Percentiles rank a stretch among this genome's conserved stretches.
Conservation (phyloP, 2,329 filamentous ascomycete species). For the Claviceps sp. region DNA sequence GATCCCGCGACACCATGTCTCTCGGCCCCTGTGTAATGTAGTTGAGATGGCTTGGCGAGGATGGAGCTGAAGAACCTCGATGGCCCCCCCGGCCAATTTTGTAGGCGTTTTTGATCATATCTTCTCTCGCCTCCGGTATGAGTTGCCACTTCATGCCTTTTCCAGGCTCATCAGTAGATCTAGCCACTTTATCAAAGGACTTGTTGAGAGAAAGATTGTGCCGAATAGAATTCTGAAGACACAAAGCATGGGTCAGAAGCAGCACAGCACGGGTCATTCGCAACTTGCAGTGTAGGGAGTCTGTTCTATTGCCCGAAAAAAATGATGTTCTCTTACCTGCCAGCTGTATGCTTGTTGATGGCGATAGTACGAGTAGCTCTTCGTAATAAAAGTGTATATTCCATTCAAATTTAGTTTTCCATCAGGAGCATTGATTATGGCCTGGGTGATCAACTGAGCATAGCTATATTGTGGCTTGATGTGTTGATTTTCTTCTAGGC, state of each 20-base stretch:
- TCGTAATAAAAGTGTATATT: slow-evolving; percentile 89
- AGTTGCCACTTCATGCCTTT: slow-evolving; percentile 99
- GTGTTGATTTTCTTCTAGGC: slow-evolving; percentile 71
- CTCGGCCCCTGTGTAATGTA: slow-evolving; percentile 46
- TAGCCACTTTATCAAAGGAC: slow-evolving; percentile 82
- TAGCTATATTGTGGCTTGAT: slow-evolving; percentile 96
- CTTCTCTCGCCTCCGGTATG: slow-evolving; percentile 67
- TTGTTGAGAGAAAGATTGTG: slow-evolving; percentile 95
- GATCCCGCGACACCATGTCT: slow-evolving; percentile 39
- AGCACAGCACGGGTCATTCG: too few species aligned
- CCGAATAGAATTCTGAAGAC: slow-evolving; percentile 71
- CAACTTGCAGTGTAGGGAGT: too few species aligned
- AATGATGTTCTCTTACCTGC: slow-evolving; percentile 49
- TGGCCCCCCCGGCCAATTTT: slow-evolving; percentile 50
- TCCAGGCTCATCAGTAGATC: slow-evolving; percentile 85
- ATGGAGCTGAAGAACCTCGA: slow-evolving; percentile 55
- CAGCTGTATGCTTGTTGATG: slow-evolving; percentile 66
- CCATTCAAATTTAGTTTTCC: slow-evolving; percentile 82
- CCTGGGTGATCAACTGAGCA: slow-evolving; percentile 91
- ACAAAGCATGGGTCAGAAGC: neutral
- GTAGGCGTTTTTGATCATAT: slow-evolving; percentile 66
- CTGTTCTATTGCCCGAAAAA: too few species aligned
- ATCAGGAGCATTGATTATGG: slow-evolving; percentile 74
- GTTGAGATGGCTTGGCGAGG: slow-evolving; percentile 49
- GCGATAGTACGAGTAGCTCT: slow-evolving; percentile 86